A percentile compares a stretch with the other conserved stretches of the same genome.
These are phyloP conservation scores for Lentinula lateritia DNA, from an alignment of 768 basidiomycete species.

Conservation along the genomic window DNA sequence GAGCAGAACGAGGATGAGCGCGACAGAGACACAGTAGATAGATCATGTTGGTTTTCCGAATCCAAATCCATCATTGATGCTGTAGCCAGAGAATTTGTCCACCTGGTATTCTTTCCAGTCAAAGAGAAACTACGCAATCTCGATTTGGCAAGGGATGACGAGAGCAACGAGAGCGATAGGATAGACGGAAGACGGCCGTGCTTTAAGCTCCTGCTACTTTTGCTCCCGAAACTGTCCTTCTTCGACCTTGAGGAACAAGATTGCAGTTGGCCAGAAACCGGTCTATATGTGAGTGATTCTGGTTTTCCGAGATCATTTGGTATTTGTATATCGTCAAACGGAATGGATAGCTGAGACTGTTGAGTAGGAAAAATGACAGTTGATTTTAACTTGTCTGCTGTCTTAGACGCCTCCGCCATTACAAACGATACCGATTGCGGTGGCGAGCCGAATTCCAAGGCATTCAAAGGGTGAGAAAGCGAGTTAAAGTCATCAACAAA, in stretches of 20 bases:
- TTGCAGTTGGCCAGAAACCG: background rate
- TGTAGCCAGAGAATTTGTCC: background rate
- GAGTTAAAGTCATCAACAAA: background rate
- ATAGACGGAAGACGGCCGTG: background rate
- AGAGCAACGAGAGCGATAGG: background rate
- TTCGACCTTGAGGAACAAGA: background rate
- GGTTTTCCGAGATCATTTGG: background rate
- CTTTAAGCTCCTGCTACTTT: background rate
- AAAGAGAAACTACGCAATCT: background rate
- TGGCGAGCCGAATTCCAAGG: background rate
- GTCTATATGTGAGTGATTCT: background rate
- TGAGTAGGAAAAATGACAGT: background rate
- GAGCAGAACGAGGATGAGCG: slow-evolving; percentile 4
- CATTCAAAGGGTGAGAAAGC: background rate
- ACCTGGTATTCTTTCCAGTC: background rate
- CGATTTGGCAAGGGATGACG: background rate
- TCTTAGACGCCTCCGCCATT: background rate
- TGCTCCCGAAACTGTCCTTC: background rate
- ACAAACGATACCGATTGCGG: background rate
- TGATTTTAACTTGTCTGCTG: background rate
- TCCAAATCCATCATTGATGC: background rate
- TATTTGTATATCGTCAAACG: background rate
- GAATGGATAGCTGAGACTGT: background rate
- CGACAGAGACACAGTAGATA: background rate
- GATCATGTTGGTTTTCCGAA: background rate